These are phyloP conservation scores for Isabelozyma rhagii DNA, from an alignment of 805 yeast genomes.

Conservation along the genomic window DNA sequence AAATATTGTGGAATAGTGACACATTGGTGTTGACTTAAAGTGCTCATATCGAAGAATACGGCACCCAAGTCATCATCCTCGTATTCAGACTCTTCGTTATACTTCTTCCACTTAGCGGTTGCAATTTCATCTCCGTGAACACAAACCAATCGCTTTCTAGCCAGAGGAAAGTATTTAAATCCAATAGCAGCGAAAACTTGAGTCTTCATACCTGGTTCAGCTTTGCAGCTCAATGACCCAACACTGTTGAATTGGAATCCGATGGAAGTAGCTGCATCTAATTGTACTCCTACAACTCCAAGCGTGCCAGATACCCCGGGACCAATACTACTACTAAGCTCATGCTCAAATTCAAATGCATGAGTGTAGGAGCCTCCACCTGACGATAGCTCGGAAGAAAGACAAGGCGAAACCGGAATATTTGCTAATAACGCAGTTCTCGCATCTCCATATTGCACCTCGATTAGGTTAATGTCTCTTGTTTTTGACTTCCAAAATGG, in stretches of 20 bases:
- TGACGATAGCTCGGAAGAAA: constrained; percentile 11
- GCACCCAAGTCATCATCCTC: constrained; percentile 9
- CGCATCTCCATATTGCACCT: constrained; percentile 15
- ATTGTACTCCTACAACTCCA: background rate
- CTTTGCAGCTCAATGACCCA: constrained; percentile 14
- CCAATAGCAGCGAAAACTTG: constrained; percentile 15
- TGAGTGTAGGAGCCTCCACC: constrained; percentile 14
- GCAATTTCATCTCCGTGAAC: constrained; percentile 6
- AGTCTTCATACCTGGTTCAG: constrained; percentile 11
- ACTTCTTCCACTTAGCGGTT: constrained; percentile 6
- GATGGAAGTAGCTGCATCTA: constrained; percentile 5
- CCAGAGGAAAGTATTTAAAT: constrained; percentile 11
- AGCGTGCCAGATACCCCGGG: constrained; percentile 3
- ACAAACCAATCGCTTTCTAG: constrained; percentile 7
- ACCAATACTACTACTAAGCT: constrained; percentile 2
- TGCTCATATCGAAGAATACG: constrained; percentile 10
- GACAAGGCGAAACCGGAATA: constrained; percentile 15
- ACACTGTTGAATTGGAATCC: constrained; percentile 7
- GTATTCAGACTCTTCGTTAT: background rate
- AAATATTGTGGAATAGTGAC: constrained; percentile 8
- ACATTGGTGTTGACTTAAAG: constrained; percentile 12
- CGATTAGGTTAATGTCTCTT: constrained; percentile 12
- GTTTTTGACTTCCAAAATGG: background rate
- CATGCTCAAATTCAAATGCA: constrained; percentile 7
- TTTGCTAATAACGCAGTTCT: background rate